A percentile compares a stretch with the other conserved stretches of the same genome.
Evolutionary conservation across 176 grass and related monocot genomes (phyloP).

Genomic region (Coix lacrymajobi): DNA sequence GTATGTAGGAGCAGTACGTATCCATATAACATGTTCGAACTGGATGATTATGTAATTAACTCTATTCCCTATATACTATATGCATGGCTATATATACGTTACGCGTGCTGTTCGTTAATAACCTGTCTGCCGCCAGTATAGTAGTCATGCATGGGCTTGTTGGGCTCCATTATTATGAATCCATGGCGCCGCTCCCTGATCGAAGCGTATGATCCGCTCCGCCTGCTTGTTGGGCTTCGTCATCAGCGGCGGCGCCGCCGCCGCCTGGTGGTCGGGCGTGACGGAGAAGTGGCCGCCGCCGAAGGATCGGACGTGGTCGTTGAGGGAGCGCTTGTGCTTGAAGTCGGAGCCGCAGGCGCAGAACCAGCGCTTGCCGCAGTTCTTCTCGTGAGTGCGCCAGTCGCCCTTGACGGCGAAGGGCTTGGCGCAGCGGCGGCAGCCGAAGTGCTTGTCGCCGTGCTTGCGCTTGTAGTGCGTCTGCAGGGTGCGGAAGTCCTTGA

Average conservation of each 20-base stretch:
- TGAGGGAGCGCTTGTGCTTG: conserved; percentile 93
- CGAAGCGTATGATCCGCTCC: conserved; percentile 67
- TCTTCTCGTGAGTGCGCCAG: conserved; percentile 99
- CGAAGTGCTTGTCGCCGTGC: conserved; percentile 75
- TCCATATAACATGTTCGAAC: neutral
- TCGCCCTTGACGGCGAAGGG: conserved; percentile 93
- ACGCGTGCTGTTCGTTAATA: neutral
- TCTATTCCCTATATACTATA: neutral
- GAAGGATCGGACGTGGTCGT: conserved; percentile 83
- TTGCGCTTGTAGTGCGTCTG: conserved; percentile 98
- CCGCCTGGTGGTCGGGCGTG: neutral
- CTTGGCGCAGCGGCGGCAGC: conserved; percentile 83
- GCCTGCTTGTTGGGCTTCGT: neutral
- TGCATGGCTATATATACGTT: too few relatives aligned
- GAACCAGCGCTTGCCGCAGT: conserved; percentile 86
- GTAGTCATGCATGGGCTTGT: conserved; percentile 12
- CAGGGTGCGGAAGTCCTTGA: conserved; percentile 98
- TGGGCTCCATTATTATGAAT: neutral
- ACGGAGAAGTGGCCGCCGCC: conserved; percentile 53
- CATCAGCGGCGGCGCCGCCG: neutral
- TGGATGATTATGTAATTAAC: neutral
- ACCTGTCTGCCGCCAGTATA: neutral
- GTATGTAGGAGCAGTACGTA: neutral
- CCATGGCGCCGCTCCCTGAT: neutral
- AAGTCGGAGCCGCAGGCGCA: conserved; percentile 89